These are phyloP conservation scores for Didymella pomorum DNA, from an alignment of 2,329 filamentous ascomycete species.

Conservation along the genomic window DNA sequence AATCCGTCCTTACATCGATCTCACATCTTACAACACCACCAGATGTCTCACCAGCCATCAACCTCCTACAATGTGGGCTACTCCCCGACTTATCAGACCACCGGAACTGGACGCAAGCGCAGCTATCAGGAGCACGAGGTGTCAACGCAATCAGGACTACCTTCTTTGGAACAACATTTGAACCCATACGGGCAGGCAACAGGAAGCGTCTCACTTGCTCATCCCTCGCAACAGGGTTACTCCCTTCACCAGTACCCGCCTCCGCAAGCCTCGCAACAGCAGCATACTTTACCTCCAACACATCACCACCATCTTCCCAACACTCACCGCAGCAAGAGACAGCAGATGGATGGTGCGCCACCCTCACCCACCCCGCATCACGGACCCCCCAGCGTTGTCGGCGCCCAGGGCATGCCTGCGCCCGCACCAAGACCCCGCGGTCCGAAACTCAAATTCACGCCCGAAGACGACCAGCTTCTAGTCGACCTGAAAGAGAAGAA, in stretches of 20 bases:
- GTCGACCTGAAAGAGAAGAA: conserved; percentile 94
- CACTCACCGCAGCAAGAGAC: conserved; percentile 70
- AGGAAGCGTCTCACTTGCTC: conserved; percentile 51
- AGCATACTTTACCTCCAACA: conserved; percentile 39
- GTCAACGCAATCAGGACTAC: conserved; percentile 41
- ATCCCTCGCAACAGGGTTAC: conserved; percentile 51
- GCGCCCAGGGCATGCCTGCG: conserved; percentile 84
- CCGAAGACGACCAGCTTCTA: conserved; percentile 86
- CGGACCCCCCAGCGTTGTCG: conserved; percentile 84
- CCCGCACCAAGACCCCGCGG: conserved; percentile 82
- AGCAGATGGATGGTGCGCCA: conserved; percentile 58
- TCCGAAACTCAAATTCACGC: conserved; percentile 92
- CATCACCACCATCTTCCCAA: conserved; percentile 87
- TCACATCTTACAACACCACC: conserved; percentile 46
- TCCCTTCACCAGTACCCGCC: conserved; percentile 48
- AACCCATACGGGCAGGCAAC: conserved; percentile 49
- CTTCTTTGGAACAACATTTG: conserved; percentile 52
- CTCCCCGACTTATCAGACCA: conserved; percentile 38
- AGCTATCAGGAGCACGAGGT: conserved; percentile 55
- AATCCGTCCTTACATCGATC: conserved; percentile 48
- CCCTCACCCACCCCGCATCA: conserved; percentile 53
- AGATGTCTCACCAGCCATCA: conserved; percentile 49
- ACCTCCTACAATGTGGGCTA: conserved; percentile 50
- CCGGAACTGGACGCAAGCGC: conserved; percentile 52
- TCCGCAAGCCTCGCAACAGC: conserved; percentile 36